Evolutionary conservation across 805 yeast species (phyloP).

Genomic region (Schizosaccharomyces japonicus): DNA sequence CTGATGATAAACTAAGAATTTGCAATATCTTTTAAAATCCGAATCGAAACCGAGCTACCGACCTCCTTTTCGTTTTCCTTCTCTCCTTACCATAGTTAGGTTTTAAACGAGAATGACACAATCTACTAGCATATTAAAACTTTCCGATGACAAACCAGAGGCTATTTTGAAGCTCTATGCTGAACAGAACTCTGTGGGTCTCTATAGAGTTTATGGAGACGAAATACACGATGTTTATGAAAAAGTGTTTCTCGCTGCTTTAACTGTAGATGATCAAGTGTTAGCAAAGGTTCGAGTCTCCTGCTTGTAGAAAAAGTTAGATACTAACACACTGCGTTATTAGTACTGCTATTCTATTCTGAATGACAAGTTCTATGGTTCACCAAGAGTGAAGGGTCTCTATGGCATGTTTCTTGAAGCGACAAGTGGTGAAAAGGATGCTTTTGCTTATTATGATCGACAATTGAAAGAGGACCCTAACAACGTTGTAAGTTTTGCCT

Average conservation of each 20-base stretch:
- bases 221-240: neutral
- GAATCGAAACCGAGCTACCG: no score
- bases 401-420: constrained; percentile 4
- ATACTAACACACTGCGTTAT: neutral
- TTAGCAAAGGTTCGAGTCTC: neutral
- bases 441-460: neutral
- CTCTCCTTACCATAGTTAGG: no score
- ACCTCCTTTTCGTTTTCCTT: no score
- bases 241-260: constrained; percentile 4
- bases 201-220: neutral
- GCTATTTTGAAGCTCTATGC: neutral
- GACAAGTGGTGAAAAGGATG: neutral
- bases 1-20: no score
- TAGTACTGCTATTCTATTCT: neutral
- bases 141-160: neutral
- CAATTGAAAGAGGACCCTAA: neutral
- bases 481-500: neutral
- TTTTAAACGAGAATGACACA: no score
- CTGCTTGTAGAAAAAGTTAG: neutral
- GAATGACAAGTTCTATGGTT: neutral
- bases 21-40: no score
- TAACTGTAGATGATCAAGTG: neutral
- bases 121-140: neutral
- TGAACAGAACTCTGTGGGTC: neutral
- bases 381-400: neutral